Evolutionary conservation across 257 asterid species (phyloP), one percentile per base, ranked within the genome.

Genomic region (Ballota nigra): DNA sequence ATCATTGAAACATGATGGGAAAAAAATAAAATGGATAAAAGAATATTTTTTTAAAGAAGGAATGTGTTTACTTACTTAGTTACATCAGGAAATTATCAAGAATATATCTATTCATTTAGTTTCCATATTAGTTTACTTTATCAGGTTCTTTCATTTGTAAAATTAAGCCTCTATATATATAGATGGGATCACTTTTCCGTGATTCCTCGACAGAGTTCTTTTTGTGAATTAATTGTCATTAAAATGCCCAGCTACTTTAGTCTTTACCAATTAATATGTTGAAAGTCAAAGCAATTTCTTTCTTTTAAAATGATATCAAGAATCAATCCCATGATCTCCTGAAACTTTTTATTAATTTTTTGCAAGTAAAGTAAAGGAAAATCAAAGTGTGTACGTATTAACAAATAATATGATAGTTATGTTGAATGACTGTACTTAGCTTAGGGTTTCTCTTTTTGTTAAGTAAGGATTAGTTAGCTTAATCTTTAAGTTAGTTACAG

Each of bases 241-340:
- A 41, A 69, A 57, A 23, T 69, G 15, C n/a, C 41, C 40, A 13
- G n/a, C 31, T 47, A 20, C 11, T 20, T 19, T 10, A 19, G n/a
- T 53, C 15, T 18, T 7, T 7, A 19, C 0, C 20, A 19, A 53
- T 6, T 53, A 53, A 19, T 23, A 53, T 53, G 4, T 53, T 53
- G 2, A 47, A n/a, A 47, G 55, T 47, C 55, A n/a, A 47, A n/a
- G 10, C 55, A 47, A 47, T 47, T 47, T 16, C 55, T 47, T 47
- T n/a, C 9, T n/a, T n/a, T 47, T 13, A 0, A 47, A 86, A 91
- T 13, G 52, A 43, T 43, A 13, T 3, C 51, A 12, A 13, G 52
- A 43, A 43, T 43, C 52, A 43, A 43, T 43, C 52, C 52, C 18
- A 13, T 43, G 18, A 3, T 2, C 51, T 41, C 47, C 43, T 8